Conservation (phyloP, 805 yeast species). For the Wickerhamiella galacta region DNA sequence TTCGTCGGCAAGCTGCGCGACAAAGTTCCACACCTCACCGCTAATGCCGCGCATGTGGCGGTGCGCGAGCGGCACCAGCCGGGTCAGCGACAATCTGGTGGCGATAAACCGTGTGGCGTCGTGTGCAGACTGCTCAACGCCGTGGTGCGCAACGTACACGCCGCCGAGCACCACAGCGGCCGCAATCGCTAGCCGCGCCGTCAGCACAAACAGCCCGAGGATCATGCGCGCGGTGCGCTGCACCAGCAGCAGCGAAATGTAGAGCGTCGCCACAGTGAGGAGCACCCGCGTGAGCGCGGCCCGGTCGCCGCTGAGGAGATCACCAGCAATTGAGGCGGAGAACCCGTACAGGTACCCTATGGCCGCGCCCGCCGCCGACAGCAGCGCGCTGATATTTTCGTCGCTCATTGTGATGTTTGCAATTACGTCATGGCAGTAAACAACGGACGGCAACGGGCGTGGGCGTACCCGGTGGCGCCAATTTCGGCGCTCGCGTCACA, state of each 20-base stretch:
- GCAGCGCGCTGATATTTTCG: neutral
- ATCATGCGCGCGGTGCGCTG: slow-evolving; percentile 14
- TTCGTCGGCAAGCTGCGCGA: too few species aligned
- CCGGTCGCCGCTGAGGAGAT: neutral
- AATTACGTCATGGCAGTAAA: too few species aligned
- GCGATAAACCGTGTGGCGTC: too few species aligned
- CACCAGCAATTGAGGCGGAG: neutral
- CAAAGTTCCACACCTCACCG: too few species aligned
- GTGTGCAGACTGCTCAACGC: slow-evolving; percentile 1
- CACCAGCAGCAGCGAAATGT: slow-evolving; percentile 14
- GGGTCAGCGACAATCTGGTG: too few species aligned
- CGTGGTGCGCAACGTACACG: slow-evolving; percentile 7
- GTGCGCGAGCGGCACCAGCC: too few species aligned
- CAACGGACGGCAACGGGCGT: too few species aligned
- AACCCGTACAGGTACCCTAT: neutral
- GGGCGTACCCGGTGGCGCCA: too few species aligned
- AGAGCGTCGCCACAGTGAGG: slow-evolving; percentile 13
- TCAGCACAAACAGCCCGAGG: slow-evolving; percentile 10
- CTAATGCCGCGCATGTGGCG: too few species aligned
- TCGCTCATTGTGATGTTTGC: too few species aligned
- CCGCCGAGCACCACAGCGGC: slow-evolving; percentile 7
- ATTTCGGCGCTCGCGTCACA: too few species aligned
- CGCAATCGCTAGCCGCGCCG: slow-evolving; percentile 10
- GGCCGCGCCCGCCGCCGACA: neutral
- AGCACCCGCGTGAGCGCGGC: slow-evolving; percentile 7